Conservation (phyloP, 2,329 filamentous ascomycete species). For the Mollisiaceae sp. region DNA sequence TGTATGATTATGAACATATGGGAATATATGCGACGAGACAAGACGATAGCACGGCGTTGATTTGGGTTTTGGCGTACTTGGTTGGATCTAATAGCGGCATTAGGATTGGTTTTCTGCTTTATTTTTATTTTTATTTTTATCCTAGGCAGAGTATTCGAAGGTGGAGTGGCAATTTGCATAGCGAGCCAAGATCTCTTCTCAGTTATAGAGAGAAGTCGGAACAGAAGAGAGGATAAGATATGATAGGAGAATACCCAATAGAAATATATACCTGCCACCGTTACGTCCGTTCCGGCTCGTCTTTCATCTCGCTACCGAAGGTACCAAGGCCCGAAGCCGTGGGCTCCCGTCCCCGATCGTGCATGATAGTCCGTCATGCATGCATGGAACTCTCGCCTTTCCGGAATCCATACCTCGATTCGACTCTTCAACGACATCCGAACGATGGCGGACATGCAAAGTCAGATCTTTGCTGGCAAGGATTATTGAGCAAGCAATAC, state of each 20-base stretch:
- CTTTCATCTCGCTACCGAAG: too few species aligned
- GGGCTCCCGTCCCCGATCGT: too few species aligned
- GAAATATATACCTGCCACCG: not conserved
- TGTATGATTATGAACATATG: not conserved
- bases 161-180: not conserved
- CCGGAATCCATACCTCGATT: too few species aligned
- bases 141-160: not conserved
- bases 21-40: not conserved
- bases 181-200: slow-evolving; percentile 3
- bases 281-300: too few species aligned
- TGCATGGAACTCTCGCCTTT: too few species aligned
- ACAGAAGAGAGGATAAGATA: not conserved
- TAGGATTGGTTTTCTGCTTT: not conserved
- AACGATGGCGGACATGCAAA: too few species aligned
- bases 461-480: too few species aligned
- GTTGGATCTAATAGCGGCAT: not conserved
- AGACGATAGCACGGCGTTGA: not conserved
- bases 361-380: too few species aligned
- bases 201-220: not conserved
- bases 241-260: not conserved
- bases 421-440: too few species aligned
- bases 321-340: too few species aligned
- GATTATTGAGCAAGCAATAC: too few species aligned
- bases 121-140: not conserved
- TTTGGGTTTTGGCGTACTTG: not conserved